Conservation (phyloP, 1,284 basidiomycete species). For the Sphagnurus paluster region DNA sequence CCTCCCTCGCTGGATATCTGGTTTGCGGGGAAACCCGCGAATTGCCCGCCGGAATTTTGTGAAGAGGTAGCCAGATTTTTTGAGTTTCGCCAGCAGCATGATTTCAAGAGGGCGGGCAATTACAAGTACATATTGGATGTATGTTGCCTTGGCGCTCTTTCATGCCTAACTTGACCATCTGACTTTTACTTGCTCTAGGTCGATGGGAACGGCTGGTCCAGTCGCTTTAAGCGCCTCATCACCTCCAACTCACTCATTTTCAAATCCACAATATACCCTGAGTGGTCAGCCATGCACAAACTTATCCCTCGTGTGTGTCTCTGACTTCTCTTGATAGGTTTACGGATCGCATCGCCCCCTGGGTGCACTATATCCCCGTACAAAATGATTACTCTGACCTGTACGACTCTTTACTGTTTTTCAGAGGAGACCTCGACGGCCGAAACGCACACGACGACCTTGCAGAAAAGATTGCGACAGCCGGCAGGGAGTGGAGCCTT, state of each 20-base stretch:
- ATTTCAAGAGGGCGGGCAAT: conserved; percentile 40
- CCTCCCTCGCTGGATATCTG: conserved; percentile 55
- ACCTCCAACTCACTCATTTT: conserved; percentile 63
- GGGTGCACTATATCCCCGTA: conserved; percentile 66
- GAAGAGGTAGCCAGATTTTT: conserved; percentile 41
- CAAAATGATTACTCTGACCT: conserved; percentile 54
- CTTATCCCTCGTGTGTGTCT: neutral
- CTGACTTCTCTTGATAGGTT: conserved; percentile 24
- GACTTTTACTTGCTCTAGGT: conserved; percentile 34
- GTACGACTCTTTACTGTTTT: conserved; percentile 58
- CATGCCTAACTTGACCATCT: neutral
- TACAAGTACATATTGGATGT: conserved; percentile 66
- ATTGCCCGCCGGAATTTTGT: conserved; percentile 46
- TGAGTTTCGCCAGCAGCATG: conserved; percentile 38
- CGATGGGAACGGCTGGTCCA: conserved; percentile 72
- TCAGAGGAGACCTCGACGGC: conserved; percentile 46
- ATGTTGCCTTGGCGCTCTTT: conserved; percentile 22
- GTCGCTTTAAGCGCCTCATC: conserved; percentile 66
- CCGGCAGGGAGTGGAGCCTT: conserved; percentile 57
- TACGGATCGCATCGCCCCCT: conserved; percentile 44
- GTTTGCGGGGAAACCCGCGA: conserved; percentile 47
- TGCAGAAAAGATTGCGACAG: conserved; percentile 53
- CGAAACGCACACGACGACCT: conserved; percentile 51
- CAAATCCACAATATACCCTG: conserved; percentile 69
- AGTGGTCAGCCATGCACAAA: conserved; percentile 47